phyloP scores from a whole-genome alignment of 805 yeast genomes.

The Scheffersomyces spartinae region DNA sequence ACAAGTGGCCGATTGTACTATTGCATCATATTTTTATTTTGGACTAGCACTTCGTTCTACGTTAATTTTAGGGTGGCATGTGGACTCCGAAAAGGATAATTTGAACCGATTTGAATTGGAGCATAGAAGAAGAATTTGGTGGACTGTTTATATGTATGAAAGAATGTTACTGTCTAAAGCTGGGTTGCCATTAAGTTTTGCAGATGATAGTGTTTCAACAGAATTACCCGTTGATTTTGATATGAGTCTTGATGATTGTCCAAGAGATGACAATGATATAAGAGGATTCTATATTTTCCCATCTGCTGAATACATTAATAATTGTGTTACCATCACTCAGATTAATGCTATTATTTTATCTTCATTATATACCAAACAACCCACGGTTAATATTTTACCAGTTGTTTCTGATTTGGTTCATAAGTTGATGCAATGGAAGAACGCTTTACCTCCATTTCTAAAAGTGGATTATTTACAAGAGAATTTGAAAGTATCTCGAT shows the following conservation, averaged over 20 bases:
- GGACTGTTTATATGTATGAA: conserved; percentile 41
- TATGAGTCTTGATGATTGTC: conserved; percentile 32
- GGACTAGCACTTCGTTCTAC: conserved; percentile 68
- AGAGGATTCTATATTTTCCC: conserved; percentile 61
- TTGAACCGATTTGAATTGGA: conserved; percentile 42
- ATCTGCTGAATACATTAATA: conserved; percentile 64
- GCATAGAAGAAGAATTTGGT: conserved; percentile 37
- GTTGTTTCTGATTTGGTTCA: conserved; percentile 61
- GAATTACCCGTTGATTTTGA: conserved; percentile 66
- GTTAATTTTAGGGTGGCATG: conserved; percentile 68
- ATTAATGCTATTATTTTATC: conserved; percentile 66
- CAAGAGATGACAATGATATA: conserved; percentile 37
- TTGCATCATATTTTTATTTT: conserved; percentile 70
- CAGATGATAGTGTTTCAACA: conserved; percentile 73
- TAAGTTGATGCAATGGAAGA: conserved; percentile 57
- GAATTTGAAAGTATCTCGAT: conserved; percentile 47
- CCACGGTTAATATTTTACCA: conserved; percentile 64
- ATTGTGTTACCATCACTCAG: conserved; percentile 69
- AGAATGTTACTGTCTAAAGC: conserved; percentile 76
- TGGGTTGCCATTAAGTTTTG: conserved; percentile 66
- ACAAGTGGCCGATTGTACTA: conserved; percentile 78
- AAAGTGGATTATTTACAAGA: conserved; percentile 49
- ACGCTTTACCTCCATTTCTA: conserved; percentile 49
- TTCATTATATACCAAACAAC: conserved; percentile 62
- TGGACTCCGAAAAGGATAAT: conserved; percentile 61